Evolutionary conservation across 106 monocot species (phyloP), one percentile per base, ranked within the genome.

Genomic region (Allium cepa): DNA sequence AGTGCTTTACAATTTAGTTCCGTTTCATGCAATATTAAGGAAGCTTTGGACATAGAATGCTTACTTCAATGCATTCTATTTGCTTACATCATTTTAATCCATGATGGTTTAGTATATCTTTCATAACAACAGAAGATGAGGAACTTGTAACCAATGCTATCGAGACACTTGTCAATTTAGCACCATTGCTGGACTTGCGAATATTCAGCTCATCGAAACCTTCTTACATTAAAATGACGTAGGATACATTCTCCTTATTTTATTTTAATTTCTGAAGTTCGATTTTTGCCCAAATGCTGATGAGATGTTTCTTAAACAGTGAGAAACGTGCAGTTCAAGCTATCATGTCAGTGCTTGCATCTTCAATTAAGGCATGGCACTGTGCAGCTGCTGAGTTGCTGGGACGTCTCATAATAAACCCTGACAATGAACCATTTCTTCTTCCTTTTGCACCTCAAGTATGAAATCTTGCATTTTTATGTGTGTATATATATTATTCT

Each of bases 151-250:
- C 93, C 47, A 99, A 99, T 79, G 90, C 93, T 53, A 82, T 99
- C 9, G 99, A 99, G 83, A 87, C 99, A 48, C 62, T 99, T 73
- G 93, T 99, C 52, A 99, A 93, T 77, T 62, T 99, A 66, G 82
- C 99, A 46, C 93, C 93, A 18, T 64, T 93, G 51, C 56, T 93
- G 48, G 99, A 99, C 69, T 86, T 99, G 22, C 82, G 99, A 45
- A 99, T 99, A 68, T 93, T 99, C 76, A 99, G 99, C 71, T 99
- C 99, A 10, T 85, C 89, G 10, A 99, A 99, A 65, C 89, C 93
- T 72, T 93, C 99, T 63, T 90, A 74, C 59, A 87, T 99, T 49
- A 84, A 83, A 87, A 99, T 99, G 69, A 99, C 84, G 97, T 99
- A 60, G 84, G 92, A 26, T 70, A 14, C 27, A 46, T 68, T 67